Evolutionary conservation across 495 filamentous ascomycete species (phyloP), one percentile per base, ranked within the genome.

Genomic region (Hyphodiscus hymeniophilus): DNA sequence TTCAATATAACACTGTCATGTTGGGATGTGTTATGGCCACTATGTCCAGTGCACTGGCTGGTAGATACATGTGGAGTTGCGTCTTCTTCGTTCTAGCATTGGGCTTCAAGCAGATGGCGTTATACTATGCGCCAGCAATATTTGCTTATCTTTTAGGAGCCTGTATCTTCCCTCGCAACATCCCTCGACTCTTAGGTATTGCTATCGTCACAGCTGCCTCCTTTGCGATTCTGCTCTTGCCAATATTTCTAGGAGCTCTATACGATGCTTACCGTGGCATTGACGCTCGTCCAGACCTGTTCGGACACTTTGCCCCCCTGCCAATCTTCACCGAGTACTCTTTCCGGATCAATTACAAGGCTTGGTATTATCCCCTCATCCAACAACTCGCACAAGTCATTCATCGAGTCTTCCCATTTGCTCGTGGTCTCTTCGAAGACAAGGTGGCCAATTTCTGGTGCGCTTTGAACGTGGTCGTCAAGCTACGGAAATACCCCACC

Each of bases 401-500:
- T 24, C 82, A 92, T 57, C 82, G 92, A n/a, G 73, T 96, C 31
- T 95, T 98, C 58, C 92, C 92, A 6, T 97, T 98, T 57, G 79
- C 89, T 11, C 81, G 92, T 22, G 92, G 92, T 16, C 71, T 97
- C 22, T 98, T 96, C 60, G 92, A 98, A 68, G 92, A 97, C 69
- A 98, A 98, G 63, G 92, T 98, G 26, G 92, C 92, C 51, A 98
- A 98, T 57, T 79, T 95, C 57, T 98, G 92, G 92, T 98, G 92
- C 62, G 82, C 88, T 12, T 69, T 89, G 42, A 91, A 97, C 63
- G 81, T 90, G 0, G 70, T 91, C 39, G 72, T 94, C 67, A 98
- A 97, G 66, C 76, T 96, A 32, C 75, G 82, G 48, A 68, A 79
- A 34, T 87, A 84, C 38, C 78, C 81, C 7, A 51, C 75, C 11